Evolutionary conservation across 306 rosid genomes (phyloP).

Genomic region (Vigna trinervia): DNA sequence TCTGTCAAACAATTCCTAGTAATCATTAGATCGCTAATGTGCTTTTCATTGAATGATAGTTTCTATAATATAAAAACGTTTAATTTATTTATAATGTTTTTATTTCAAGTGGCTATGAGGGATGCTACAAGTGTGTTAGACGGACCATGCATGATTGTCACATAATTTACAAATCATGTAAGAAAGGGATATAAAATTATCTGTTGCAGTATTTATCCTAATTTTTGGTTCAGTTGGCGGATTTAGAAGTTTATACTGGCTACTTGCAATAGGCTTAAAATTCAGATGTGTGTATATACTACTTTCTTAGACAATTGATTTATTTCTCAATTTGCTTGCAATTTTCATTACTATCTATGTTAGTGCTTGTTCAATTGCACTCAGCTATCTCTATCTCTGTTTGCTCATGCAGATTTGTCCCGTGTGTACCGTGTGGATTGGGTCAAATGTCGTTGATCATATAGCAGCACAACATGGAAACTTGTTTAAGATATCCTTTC

Average conservation of each 20-base stretch:
- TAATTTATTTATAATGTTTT: background rate
- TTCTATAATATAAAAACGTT: constrained; percentile 7
- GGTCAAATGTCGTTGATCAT: constrained; percentile 67
- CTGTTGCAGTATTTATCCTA: background rate
- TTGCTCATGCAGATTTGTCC: constrained; percentile 72
- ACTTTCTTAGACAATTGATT: constrained; percentile 18
- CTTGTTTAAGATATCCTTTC: constrained; percentile 75
- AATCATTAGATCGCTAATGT: background rate
- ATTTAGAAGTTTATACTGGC: constrained; percentile 26
- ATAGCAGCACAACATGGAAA: constrained; percentile 65
- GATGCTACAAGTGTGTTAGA: background rate
- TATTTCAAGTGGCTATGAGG: background rate
- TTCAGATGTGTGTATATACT: constrained; percentile 24
- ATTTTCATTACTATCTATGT: constrained; percentile 6
- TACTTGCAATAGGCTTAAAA: constrained; percentile 21
- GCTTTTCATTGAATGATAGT: background rate
- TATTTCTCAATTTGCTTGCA: constrained; percentile 11
- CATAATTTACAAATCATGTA: constrained; percentile 12
- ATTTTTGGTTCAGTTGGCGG: constrained; percentile 20
- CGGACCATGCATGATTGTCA: constrained; percentile 5
- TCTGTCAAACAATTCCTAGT: background rate
- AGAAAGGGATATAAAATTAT: constrained; percentile 11
- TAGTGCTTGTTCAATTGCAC: constrained; percentile 36
- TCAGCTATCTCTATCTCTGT: constrained; percentile 37
- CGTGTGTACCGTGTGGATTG: constrained; percentile 61